These are phyloP conservation scores for Colletotrichum cuscutae DNA, from an alignment of 2,329 filamentous ascomycete genomes.

Conservation along the genomic window DNA sequence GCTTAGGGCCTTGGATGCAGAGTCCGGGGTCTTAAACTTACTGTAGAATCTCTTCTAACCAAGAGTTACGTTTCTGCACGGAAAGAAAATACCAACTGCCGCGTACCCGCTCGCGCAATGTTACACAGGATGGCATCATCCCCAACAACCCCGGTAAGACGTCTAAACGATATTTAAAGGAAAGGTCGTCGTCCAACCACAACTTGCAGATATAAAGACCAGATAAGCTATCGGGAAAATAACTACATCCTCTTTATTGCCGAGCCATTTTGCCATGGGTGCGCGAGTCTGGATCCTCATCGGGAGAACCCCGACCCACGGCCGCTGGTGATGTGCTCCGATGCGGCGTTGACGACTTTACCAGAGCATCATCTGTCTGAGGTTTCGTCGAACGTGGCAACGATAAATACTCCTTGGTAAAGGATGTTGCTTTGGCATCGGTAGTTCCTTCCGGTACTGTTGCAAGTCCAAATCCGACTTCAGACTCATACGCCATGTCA, in stretches of 20 bases:
- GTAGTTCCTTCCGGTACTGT: too few relatives aligned
- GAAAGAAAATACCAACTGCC: neutral
- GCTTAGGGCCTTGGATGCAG: neutral
- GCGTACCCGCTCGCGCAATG: slow-evolving; percentile 11
- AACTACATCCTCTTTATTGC: neutral
- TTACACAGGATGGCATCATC: slow-evolving; percentile 21
- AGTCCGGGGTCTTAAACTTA: neutral
- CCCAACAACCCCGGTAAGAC: neutral
- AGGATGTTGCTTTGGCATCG: too few relatives aligned
- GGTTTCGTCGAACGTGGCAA: neutral
- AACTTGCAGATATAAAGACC: too few relatives aligned
- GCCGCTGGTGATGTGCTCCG: slow-evolving; percentile 16
- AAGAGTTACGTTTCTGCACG: neutral
- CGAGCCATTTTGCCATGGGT: neutral
- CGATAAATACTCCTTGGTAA: too few relatives aligned
- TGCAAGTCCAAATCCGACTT: too few relatives aligned
- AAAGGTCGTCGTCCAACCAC: neutral
- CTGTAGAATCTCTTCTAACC: too few relatives aligned
- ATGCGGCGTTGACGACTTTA: slow-evolving; percentile 15
- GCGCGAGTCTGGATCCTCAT: neutral
- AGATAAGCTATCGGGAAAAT: slow-evolving; percentile 12
- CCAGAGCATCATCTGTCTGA: neutral
- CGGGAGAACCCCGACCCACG: neutral
- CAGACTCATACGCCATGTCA: neutral
- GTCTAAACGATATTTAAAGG: neutral